Evolutionary conservation across 371 early-diverging fungal species (phyloP).

Genomic region (Saksenaea vasiformis): DNA sequence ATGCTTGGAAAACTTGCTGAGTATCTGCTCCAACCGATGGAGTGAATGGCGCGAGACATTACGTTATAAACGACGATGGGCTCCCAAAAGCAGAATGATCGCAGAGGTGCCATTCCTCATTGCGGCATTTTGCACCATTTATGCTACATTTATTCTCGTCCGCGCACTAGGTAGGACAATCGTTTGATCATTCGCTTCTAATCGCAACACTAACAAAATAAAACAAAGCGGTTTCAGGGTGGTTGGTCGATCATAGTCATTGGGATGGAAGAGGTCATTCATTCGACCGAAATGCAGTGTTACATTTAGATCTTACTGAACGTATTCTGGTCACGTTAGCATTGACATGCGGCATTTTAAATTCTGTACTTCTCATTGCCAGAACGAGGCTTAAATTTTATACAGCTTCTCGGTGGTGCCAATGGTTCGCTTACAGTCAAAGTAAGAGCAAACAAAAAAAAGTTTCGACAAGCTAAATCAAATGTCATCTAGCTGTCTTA

Average conservation of each 20-base stretch:
- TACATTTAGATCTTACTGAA: constrained; percentile 2
- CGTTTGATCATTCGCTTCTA: background rate
- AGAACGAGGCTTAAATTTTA: constrained; percentile 14
- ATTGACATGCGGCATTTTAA: constrained; percentile 10
- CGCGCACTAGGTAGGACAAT: constrained; percentile 13
- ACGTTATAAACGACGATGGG: background rate
- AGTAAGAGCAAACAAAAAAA: constrained; percentile 3
- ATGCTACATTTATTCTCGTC: constrained; percentile 18
- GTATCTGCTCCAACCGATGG: background rate
- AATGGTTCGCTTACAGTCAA: constrained; percentile 14
- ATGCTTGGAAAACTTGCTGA: background rate
- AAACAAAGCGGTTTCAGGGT: constrained; percentile 16
- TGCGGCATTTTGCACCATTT: constrained; percentile 17
- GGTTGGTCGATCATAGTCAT: constrained; percentile 18
- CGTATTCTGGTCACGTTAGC: background rate
- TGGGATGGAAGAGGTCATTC: constrained; percentile 23
- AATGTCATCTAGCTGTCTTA: background rate
- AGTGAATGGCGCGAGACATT: background rate
- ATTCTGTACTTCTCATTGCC: constrained; percentile 12
- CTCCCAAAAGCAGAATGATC: background rate
- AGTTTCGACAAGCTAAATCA: background rate
- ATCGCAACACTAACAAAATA: background rate
- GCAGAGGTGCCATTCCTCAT: constrained; percentile 18
- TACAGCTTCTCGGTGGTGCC: constrained; percentile 15
- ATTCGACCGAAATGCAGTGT: constrained; percentile 11